Conservation (phyloP, 202 grass and related monocot species). For the Alloteropsis angusta region DNA sequence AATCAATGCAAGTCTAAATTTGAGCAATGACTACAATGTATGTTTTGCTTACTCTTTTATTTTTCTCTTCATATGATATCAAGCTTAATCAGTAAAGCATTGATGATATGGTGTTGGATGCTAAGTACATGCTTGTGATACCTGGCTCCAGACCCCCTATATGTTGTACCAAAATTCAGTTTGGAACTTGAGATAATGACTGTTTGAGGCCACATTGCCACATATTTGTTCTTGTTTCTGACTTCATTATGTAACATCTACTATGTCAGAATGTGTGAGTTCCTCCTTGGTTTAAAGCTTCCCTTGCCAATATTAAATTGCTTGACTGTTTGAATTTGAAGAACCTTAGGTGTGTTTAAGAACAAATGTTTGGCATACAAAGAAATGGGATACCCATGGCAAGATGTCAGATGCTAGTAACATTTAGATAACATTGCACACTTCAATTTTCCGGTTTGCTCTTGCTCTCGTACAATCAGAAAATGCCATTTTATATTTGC, state of each 20-base stretch:
- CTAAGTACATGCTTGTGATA: neutral
- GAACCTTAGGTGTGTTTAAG: neutral
- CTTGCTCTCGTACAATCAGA: conserved; percentile 19
- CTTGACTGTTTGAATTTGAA: neutral
- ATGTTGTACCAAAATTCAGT: neutral
- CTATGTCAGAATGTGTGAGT: neutral
- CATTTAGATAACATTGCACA: neutral
- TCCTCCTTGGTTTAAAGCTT: neutral
- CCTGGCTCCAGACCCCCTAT: too few relatives aligned
- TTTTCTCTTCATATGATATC: neutral
- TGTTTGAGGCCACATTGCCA: neutral
- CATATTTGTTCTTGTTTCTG: neutral
- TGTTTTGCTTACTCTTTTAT: neutral
- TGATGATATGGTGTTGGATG: neutral
- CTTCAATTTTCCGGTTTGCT: neutral
- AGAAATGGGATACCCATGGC: neutral
- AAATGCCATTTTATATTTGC: conserved; percentile 27
- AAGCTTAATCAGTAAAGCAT: neutral
- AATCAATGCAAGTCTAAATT: neutral
- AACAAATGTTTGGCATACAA: neutral
- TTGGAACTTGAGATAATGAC: neutral
- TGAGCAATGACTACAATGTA: neutral
- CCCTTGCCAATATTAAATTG: neutral
- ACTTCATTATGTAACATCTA: neutral
- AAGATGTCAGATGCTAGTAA: neutral